Conservation (phyloP, 495 filamentous ascomycete species). For the Hypoxylon crocopeplum region DNA sequence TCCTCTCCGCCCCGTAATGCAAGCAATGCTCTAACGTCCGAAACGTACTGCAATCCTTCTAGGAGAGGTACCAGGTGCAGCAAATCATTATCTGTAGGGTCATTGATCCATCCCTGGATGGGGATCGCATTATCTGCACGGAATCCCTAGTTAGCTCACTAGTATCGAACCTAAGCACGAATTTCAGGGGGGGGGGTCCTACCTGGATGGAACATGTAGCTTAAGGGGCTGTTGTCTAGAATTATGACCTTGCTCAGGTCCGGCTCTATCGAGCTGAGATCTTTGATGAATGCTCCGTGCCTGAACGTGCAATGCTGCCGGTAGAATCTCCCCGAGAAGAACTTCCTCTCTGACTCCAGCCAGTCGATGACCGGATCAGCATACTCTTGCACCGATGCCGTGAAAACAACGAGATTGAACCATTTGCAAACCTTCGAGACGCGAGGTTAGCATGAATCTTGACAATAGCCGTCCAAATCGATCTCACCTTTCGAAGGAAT, state of each 20-base stretch:
- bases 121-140: slow-evolving; percentile 89
- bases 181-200: slow-evolving; percentile 28
- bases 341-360: slow-evolving; percentile 95
- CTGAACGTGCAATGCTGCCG: slow-evolving; percentile 95
- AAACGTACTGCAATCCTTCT: slow-evolving; percentile 94
- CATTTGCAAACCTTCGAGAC: slow-evolving; percentile 77
- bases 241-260: slow-evolving; percentile 98
- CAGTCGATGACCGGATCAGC: slow-evolving; percentile 99
- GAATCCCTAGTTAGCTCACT: slow-evolving; percentile 19
- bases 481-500: slow-evolving; percentile 81
- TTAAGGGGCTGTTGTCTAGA: slow-evolving; percentile 95
- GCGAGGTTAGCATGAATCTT: slow-evolving; percentile 19
- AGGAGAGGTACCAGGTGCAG: slow-evolving; percentile 92
- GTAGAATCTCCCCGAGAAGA: slow-evolving; percentile 90
- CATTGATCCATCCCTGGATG: slow-evolving; percentile 91
- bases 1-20: slow-evolving; percentile 86
- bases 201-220: slow-evolving; percentile 99
- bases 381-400: slow-evolving; percentile 96
- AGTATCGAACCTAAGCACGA: slow-evolving; percentile 11
- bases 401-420: slow-evolving; percentile 98
- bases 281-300: slow-evolving; percentile 97
- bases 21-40: slow-evolving; percentile 88
- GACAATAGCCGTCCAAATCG: background rate
- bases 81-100: slow-evolving; percentile 89
- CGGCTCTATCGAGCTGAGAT: slow-evolving; percentile 92